Evolutionary conservation across 75 land plant species (phyloP), one percentile per base, ranked within the genome.

Genomic region (Pinus albicaulis): DNA sequence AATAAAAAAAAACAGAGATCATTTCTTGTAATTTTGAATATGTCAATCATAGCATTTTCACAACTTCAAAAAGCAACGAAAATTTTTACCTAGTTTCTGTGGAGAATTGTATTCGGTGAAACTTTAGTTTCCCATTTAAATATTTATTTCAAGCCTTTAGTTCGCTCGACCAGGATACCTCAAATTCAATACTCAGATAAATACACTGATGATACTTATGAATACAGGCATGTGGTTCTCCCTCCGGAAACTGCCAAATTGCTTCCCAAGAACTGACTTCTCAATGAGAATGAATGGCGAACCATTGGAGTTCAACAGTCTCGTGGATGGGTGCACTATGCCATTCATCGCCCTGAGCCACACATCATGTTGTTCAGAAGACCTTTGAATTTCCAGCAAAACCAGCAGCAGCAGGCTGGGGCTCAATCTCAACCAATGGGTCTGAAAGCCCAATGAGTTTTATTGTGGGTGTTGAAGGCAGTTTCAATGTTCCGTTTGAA

Each of bases 131-230:
- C 19, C 34, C 20, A 64, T 64, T 25, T 34, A 31, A 3, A 36
- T 14, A 16, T 16, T 31, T 34, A 2, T 20, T 20, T 28, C 1
- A 8, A 10, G 52, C 52, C 52, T 48, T 8, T 8, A 7, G 12
- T 8, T 48, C 52, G n/a, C 3, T 68, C 71, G 3, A 41, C 1
- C 7, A 66, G 59, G 28, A 94, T 94, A 94, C 90, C 93, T 44
- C 90, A 88, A 88, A 95, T 95, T 79, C 91, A 95, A 84, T 92
- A 95, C 77, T 92, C 98, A 13, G 98, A 95, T 84, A 95, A 95
- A 79, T 95, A 95, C 81, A 89, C 89, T 60, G 98, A 95, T 63
- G 98, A 92, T 70, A 89, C 85, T 61, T 95, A 90, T 64, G 98
- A 92, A 80, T 95, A 92, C 87, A 80, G 98, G 82, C 98, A 95